Conservation (phyloP, 2,329 filamentous ascomycete species). For the Phoma sp. region DNA sequence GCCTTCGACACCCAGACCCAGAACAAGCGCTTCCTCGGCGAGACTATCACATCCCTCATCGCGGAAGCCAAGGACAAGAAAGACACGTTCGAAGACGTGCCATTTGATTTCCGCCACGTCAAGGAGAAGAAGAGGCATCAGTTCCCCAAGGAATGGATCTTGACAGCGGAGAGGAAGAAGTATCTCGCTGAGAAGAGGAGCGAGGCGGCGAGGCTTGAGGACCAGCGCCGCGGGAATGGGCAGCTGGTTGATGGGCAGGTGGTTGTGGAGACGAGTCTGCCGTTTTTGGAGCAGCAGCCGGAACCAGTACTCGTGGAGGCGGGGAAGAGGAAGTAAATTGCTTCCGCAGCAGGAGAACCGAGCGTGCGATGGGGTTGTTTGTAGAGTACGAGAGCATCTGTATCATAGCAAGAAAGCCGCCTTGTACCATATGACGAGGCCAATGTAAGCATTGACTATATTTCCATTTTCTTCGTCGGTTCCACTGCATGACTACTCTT, state of each 20-base stretch:
- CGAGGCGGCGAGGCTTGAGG: constrained; percentile 60
- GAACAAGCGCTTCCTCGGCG: constrained; percentile 93
- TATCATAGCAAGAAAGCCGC: too few species aligned
- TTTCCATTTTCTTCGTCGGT: too few species aligned
- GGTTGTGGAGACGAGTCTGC: constrained; percentile 44
- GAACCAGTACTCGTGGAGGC: constrained; percentile 30
- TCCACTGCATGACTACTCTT: too few species aligned
- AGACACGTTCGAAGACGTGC: constrained; percentile 87
- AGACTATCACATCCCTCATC: constrained; percentile 76
- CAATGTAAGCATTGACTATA: too few species aligned
- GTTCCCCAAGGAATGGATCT: constrained; percentile 83
- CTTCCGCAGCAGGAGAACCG: too few species aligned
- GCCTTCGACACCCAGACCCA: constrained; percentile 86
- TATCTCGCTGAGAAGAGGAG: constrained; percentile 69
- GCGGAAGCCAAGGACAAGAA: constrained; percentile 73
- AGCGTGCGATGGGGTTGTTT: neutral
- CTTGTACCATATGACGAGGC: too few species aligned
- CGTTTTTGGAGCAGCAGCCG: constrained; percentile 22
- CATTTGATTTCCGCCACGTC: constrained; percentile 87
- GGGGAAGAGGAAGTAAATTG: constrained; percentile 20
- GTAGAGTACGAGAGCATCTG: too few species aligned
- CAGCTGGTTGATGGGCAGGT: constrained; percentile 61
- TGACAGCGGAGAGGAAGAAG: constrained; percentile 72
- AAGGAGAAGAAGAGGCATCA: constrained; percentile 68
- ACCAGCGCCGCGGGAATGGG: constrained; percentile 60